Evolutionary conservation across 2,329 filamentous ascomycete genomes (phyloP).

Genomic region (Colletotrichum theobromicola): DNA sequence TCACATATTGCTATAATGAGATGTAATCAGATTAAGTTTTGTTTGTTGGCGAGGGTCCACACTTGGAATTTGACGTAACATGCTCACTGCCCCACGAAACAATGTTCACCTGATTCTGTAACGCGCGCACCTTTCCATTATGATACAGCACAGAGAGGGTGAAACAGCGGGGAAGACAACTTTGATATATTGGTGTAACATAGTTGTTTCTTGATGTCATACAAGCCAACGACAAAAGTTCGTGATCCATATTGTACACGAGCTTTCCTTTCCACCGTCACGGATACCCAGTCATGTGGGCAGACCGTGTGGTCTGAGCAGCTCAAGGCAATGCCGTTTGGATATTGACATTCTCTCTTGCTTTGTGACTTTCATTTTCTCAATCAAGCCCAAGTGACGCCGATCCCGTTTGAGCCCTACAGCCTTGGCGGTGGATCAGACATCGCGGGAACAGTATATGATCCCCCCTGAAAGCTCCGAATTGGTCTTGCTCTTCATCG

Average conservation of each 20-base stretch:
- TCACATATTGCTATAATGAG: not conserved
- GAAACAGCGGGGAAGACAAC: not conserved
- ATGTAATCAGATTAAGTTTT: not conserved
- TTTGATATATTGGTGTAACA: not conserved
- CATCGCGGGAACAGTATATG: not conserved
- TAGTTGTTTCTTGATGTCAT: not conserved
- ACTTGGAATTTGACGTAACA: not conserved
- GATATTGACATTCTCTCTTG: not conserved
- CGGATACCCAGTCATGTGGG: not conserved
- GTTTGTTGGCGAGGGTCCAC: not conserved
- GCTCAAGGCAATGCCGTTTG: not conserved
- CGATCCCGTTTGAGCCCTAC: not conserved
- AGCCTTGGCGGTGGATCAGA: not conserved
- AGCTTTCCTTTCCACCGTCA: not conserved
- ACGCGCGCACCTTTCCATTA: not conserved
- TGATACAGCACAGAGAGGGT: fast-evolving
- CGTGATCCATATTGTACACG: not conserved
- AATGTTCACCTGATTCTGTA: not conserved
- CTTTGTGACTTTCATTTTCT: not conserved
- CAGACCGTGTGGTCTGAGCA: not conserved
- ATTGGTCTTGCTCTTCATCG: fast-evolving
- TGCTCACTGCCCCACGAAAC: not conserved
- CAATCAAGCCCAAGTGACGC: not conserved
- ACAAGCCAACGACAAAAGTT: not conserved
- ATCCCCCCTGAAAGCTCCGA: not conserved